These are phyloP conservation scores for Crataegus laevigata DNA, from an alignment of 306 rosid species.

Conservation along the genomic window DNA sequence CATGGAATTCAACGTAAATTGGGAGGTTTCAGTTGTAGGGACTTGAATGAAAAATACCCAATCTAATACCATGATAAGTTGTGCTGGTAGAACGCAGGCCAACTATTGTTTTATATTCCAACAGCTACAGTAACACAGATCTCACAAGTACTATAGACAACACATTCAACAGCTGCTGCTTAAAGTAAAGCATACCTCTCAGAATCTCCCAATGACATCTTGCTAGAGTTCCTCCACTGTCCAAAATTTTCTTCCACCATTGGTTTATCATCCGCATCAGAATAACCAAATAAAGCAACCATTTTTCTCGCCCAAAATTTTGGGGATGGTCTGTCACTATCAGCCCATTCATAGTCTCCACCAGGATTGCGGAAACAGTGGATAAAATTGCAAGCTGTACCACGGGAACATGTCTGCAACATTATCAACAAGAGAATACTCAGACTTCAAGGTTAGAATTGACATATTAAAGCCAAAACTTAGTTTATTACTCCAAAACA, in stretches of 20 bases:
- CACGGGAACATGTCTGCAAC: constrained; percentile 79
- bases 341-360: constrained; percentile 95
- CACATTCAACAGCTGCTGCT: background rate
- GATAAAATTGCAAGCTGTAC: constrained; percentile 91
- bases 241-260: constrained; percentile 26
- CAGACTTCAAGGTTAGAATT: background rate
- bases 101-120: background rate
- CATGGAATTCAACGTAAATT: background rate
- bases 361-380: constrained; percentile 96
- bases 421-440: constrained; percentile 1
- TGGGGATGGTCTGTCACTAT: constrained; percentile 81
- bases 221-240: constrained; percentile 26
- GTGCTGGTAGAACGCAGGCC: background rate
- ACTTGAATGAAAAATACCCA: background rate
- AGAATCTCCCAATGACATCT: constrained; percentile 30
- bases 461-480: background rate
- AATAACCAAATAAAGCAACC: constrained; percentile 70
- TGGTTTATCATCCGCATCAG: constrained; percentile 32
- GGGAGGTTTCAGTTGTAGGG: background rate
- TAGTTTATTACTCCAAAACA: constrained; percentile 1
- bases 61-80: background rate
- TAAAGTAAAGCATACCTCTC: constrained; percentile 39
- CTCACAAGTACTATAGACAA: background rate
- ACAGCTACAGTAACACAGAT: background rate
- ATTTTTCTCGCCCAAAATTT: constrained; percentile 71